These are phyloP conservation scores for Benincasa hispida DNA, from an alignment of 306 rosid species.

Conservation along the genomic window DNA sequence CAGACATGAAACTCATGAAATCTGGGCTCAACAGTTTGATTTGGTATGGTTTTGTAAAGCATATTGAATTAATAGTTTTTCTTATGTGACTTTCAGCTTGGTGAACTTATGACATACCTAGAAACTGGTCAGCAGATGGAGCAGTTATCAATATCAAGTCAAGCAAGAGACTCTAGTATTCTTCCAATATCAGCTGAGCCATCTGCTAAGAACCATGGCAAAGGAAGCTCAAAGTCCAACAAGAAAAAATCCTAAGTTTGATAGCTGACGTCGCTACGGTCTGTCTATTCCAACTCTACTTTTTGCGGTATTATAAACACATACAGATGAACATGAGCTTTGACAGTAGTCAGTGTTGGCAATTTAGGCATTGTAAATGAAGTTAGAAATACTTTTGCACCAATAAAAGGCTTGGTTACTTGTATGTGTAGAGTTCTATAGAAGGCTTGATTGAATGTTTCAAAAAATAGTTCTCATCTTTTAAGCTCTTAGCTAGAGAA, in stretches of 20 bases:
- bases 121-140: conserved; percentile 36
- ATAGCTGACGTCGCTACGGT: background rate
- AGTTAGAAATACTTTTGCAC: background rate
- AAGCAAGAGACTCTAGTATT: conserved; percentile 18
- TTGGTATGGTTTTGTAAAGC: background rate
- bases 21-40: background rate
- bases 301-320: background rate
- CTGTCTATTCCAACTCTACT: background rate
- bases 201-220: conserved; percentile 16
- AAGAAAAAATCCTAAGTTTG: conserved; percentile 8
- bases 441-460: background rate
- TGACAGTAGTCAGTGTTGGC: background rate
- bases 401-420: background rate
- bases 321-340: background rate
- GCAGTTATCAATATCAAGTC: conserved; percentile 23
- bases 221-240: conserved; percentile 13
- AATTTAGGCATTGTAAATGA: background rate
- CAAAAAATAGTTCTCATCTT: background rate
- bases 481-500: background rate
- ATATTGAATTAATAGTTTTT: conserved; percentile 11
- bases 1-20: background rate
- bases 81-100: conserved; percentile 37
- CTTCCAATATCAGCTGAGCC: conserved; percentile 19
- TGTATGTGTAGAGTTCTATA: background rate
- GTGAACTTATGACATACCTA: conserved; percentile 52